These are phyloP conservation scores for Phycomyces nitens DNA, from an alignment of 192 early-diverging fungal genomes.

Conservation along the genomic window DNA sequence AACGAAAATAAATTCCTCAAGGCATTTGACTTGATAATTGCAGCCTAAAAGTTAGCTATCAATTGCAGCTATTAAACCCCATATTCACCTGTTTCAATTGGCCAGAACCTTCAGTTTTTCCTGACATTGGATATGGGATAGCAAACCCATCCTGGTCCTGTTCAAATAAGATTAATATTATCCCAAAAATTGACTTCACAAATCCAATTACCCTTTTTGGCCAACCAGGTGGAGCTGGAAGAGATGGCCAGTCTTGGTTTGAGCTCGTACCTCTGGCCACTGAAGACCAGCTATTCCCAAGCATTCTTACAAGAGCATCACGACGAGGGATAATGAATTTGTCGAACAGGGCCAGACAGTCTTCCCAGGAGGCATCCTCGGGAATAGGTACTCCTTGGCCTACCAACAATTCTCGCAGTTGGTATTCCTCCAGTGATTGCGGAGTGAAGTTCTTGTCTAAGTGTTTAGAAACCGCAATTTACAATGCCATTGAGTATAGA, in stretches of 20 bases:
- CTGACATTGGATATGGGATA: background rate
- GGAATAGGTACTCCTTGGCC: background rate
- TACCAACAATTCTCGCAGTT: constrained; percentile 2
- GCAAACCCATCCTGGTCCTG: constrained; percentile 8
- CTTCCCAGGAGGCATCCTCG: background rate
- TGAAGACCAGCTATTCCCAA: background rate
- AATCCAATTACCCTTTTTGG: background rate
- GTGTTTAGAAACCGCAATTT: no score
- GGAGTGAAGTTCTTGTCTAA: background rate
- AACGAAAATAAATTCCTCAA: no score
- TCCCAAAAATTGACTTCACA: background rate
- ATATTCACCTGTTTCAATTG: background rate
- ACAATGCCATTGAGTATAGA: no score
- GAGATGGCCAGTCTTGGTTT: background rate
- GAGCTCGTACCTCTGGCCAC: background rate
- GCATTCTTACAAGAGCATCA: background rate
- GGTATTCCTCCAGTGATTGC: constrained; percentile 4
- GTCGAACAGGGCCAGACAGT: background rate
- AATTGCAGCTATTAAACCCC: no score
- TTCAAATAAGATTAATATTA: background rate
- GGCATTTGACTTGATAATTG: no score
- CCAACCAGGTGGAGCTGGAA: background rate
- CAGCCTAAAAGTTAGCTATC: no score
- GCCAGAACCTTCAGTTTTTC: background rate
- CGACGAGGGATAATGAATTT: constrained; percentile 3